phyloP scores from a whole-genome alignment of 768 basidiomycete species.

The Imleria badia region DNA sequence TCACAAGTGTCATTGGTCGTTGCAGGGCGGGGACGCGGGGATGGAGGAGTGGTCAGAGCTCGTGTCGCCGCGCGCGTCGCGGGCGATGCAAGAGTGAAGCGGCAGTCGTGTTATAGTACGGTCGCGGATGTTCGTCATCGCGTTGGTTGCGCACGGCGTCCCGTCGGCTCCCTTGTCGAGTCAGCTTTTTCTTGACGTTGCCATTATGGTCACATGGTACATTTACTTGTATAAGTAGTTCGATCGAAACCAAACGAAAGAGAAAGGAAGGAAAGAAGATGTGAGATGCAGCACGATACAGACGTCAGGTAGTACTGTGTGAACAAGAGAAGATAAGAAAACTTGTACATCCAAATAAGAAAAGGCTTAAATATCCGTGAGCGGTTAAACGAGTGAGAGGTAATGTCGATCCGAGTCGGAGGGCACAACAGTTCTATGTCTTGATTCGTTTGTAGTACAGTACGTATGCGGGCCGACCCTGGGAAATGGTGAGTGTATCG shows the following conservation, averaged over 20 bases:
- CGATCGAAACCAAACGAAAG: not conserved
- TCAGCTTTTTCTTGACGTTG: not conserved
- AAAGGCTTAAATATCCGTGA: constrained; percentile 21
- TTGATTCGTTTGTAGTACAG: constrained; percentile 72
- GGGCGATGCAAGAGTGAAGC: constrained; percentile 21
- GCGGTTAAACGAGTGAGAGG: not conserved
- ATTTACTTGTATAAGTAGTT: constrained; percentile 29
- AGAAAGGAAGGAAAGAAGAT: not conserved
- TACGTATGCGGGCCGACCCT: constrained; percentile 72
- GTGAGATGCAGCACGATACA: constrained; percentile 25
- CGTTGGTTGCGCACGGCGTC: no score
- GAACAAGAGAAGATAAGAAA: not conserved
- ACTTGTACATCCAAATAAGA: constrained; percentile 28
- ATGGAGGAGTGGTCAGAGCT: constrained; percentile 17
- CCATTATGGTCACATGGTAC: constrained; percentile 28
- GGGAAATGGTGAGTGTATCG: constrained; percentile 30
- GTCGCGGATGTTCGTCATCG: not conserved
- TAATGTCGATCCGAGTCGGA: not conserved
- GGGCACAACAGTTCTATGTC: constrained; percentile 12
- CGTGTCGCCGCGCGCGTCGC: constrained; percentile 7
- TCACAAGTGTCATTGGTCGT: constrained; percentile 44
- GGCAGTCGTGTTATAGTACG: no score
- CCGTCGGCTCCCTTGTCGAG: not conserved
- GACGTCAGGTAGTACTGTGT: constrained; percentile 16
- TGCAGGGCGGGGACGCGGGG: not conserved